Conservation (phyloP, 768 basidiomycete species). For the Naematelia aurantialba region DNA sequence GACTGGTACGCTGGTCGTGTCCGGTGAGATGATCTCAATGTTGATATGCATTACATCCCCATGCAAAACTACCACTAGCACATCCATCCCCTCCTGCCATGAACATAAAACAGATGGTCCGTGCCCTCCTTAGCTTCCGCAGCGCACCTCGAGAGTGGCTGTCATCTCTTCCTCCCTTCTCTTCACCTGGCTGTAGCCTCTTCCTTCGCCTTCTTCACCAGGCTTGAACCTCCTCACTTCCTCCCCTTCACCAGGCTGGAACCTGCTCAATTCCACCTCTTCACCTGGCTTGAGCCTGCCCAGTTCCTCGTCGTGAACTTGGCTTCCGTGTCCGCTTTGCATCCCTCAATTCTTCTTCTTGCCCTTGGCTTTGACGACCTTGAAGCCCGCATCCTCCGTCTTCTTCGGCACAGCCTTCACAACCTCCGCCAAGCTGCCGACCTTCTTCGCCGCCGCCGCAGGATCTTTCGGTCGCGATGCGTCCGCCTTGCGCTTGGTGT, state of each 20-base stretch:
- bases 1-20: neutral
- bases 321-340: no score
- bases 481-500: slow-evolving; percentile 79
- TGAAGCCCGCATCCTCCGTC: slow-evolving; percentile 79
- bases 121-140: no score
- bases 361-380: slow-evolving; percentile 86
- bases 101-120: neutral
- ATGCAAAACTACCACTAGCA: slow-evolving; percentile 4
- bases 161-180: no score
- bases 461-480: slow-evolving; percentile 47
- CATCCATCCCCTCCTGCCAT: neutral
- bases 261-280: no score
- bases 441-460: neutral
- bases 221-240: neutral
- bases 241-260: no score
- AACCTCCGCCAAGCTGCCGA: slow-evolving; percentile 54
- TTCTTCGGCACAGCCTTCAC: slow-evolving; percentile 80
- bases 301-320: no score
- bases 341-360: slow-evolving; percentile 61
- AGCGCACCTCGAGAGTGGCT: no score
- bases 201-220: no score
- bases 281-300: no score
- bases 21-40: neutral
- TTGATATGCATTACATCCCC: neutral
- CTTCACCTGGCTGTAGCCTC: no score